Conservation (phyloP, 2,329 filamentous ascomycete genomes). For the Diatrype stigma region DNA sequence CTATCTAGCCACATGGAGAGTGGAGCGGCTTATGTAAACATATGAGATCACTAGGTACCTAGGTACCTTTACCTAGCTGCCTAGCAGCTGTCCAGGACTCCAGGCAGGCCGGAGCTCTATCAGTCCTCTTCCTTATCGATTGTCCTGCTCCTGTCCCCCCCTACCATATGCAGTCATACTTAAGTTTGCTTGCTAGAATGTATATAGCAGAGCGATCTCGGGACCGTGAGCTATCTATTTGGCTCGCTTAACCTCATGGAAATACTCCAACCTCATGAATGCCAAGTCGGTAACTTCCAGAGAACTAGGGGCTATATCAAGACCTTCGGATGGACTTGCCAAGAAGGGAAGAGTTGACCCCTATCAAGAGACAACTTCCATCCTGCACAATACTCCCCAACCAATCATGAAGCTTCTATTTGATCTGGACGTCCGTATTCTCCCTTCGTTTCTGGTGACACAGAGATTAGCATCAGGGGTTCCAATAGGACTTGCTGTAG, state of each 20-base stretch:
- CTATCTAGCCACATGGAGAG: too few relatives aligned
- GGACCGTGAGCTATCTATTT: neutral
- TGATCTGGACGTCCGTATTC: slow-evolving; percentile 2
- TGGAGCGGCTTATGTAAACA: too few relatives aligned
- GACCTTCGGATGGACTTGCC: slow-evolving; percentile 23
- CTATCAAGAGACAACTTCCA: slow-evolving; percentile 5
- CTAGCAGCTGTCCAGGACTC: too few relatives aligned
- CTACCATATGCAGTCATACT: too few relatives aligned
- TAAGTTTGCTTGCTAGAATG: too few relatives aligned
- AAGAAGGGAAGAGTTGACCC: slow-evolving; percentile 6
- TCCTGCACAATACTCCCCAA: neutral
- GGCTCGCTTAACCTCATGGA: neutral
- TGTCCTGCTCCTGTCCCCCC: too few relatives aligned
- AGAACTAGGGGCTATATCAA: neutral
- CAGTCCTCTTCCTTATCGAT: too few relatives aligned
- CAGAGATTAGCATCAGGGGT: neutral
- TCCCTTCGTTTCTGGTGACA: neutral
- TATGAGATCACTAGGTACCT: too few relatives aligned
- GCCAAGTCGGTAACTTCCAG: neutral
- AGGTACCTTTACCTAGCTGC: too few relatives aligned
- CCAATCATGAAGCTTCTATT: slow-evolving; percentile 15
- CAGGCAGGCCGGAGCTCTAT: too few relatives aligned
- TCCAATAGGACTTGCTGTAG: slow-evolving; percentile 2
- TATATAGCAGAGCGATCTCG: slow-evolving; percentile 9
- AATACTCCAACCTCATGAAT: neutral